A percentile compares a stretch with the other conserved stretches of the same genome.
phyloP scores from a whole-genome alignment of 208 protist species.

The Acanthamoeba sp. region DNA sequence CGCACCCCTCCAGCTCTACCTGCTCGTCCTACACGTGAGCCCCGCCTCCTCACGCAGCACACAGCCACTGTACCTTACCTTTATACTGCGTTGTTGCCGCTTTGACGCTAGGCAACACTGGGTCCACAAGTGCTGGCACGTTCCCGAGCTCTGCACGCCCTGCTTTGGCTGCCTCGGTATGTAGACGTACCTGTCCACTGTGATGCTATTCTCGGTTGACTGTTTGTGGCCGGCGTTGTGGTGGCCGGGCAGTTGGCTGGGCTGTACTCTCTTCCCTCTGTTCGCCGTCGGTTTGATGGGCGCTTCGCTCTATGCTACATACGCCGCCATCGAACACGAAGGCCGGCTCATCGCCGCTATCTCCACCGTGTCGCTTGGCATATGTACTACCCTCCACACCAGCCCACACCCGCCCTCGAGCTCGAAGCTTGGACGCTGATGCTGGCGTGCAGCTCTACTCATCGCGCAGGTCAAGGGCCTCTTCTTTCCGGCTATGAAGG shows the following conservation, averaged over 20 bases:
- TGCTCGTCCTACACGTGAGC: neutral
- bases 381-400: neutral
- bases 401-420: too few species aligned
- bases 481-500: conserved; percentile 20
- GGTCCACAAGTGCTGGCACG: neutral
- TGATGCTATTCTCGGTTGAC: too few species aligned
- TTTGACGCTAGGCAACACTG: neutral
- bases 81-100: neutral
- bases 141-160: neutral
- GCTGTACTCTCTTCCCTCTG: conserved; percentile 12
- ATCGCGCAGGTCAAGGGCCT: conserved; percentile 6
- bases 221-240: neutral
- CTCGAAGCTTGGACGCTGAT: too few species aligned
- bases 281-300: neutral
- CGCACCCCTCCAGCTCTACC: conserved; percentile 39
- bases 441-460: neutral
- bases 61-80: neutral
- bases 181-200: too few species aligned
- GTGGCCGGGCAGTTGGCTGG: neutral
- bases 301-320: neutral
- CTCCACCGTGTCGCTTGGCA: conserved; percentile 26
- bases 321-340: neutral
- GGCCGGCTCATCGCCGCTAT: conserved; percentile 12
- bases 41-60: neutral
- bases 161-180: conserved; percentile 20